Base-by-base conservation (phyloP, 345 rosid species). In the Lepidium africanum region DNA sequence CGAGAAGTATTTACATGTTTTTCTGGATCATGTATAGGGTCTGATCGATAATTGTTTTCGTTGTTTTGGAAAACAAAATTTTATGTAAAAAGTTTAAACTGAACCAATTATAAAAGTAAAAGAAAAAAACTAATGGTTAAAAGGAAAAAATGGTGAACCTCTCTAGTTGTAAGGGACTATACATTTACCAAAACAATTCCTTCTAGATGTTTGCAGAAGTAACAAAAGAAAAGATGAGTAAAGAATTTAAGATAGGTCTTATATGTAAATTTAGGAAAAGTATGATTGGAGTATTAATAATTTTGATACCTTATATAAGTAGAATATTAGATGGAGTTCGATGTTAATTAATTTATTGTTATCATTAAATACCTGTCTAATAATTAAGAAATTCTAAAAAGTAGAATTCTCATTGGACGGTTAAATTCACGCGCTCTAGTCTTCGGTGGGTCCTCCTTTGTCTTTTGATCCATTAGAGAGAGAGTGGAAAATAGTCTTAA, bases 371-470 rank as follows among this genome's bases (percentile, higher is more conserved):
- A n/a, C 17, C 32, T 41, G 33, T 0, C 7, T 30, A 30, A 5
- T 30, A 41, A 53, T 41, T 27, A 52, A 40, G n/a, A n/a, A 36
- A 45, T 47, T 27, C 5, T 4, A 13, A n/a, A 50, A 49, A 21
- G 10, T 36, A 39, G n/a, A 15, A 10, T 17, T 64, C 10, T 64
- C 5, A 57, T 30, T 64, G 71, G 76, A 56, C 2, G 50, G 76
- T 72, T n/a, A 23, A 0, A 4, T 2, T 50, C 70, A 63, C 63
- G 63, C 76, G 64, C 65, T 33, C 3, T 2, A 48, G 42, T 38
- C 45, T 42, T 33, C 15, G 7, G 54, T 57, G 66, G 64, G 59
- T 57, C 71, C 52, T 11, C 36, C 19, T 27, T 40, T 65, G 77
- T 65, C 71, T 54, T 27, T 40, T 59, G 32, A 42, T 33, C 57